phyloP scores from a whole-genome alignment of 768 basidiomycete genomes.

The Dacryopinax spathularia region DNA sequence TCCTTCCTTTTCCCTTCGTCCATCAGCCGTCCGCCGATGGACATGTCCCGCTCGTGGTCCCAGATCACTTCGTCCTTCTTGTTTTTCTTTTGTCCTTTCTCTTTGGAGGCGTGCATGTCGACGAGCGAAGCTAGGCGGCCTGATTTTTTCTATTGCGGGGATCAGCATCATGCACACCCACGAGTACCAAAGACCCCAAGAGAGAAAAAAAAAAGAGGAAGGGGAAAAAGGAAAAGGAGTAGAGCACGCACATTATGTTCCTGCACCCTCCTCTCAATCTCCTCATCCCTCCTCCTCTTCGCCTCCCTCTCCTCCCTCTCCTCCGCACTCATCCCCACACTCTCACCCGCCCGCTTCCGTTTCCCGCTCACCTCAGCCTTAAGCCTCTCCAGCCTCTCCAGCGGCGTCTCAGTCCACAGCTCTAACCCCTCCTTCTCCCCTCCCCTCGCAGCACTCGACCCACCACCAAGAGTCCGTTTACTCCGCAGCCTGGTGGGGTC shows the following conservation, averaged over 20 bases:
- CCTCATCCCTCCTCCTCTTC: neutral
- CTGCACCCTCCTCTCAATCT: conserved; percentile 25
- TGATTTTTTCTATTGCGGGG: conserved; percentile 23
- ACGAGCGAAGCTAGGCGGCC: conserved; percentile 40
- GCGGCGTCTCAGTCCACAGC: conserved; percentile 96
- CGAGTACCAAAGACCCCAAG: conserved; percentile 16
- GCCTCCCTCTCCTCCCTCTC: neutral
- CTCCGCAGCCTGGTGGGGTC: conserved; percentile 55
- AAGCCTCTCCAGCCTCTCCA: conserved; percentile 79
- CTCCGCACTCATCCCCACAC: neutral
- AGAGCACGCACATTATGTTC: conserved; percentile 52
- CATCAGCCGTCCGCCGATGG: conserved; percentile 72
- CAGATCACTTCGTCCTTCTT: conserved; percentile 55
- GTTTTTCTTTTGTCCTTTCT: conserved; percentile 21
- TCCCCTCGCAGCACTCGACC: conserved; percentile 24
- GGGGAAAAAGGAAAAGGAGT: neutral
- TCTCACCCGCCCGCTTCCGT: conserved; percentile 47
- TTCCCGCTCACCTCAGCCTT: conserved; percentile 90
- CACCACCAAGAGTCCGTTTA: conserved; percentile 27
- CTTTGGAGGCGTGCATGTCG: conserved; percentile 33
- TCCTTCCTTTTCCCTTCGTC: conserved; percentile 68
- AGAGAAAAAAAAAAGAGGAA: neutral
- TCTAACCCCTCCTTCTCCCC: conserved; percentile 35
- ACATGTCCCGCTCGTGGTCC: conserved; percentile 90
- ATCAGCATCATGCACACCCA: conserved; percentile 22